A percentile compares a stretch with the other conserved stretches of the same genome.
Conservation (phyloP, 2,329 filamentous ascomycete species). For the Aspergillus candidus region DNA sequence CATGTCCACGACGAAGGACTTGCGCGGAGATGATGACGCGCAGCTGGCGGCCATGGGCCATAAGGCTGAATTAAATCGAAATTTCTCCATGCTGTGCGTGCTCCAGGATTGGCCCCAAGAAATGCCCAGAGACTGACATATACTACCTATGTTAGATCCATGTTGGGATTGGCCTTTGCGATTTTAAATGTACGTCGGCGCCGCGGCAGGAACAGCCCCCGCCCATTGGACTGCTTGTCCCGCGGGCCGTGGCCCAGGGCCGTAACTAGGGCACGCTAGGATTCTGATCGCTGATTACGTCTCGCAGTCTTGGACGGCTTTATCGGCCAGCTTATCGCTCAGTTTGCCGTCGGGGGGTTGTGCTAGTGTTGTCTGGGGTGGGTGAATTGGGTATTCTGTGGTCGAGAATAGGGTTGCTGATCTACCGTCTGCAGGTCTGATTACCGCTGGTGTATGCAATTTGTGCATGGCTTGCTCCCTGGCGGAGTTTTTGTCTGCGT, state of each 20-base stretch:
- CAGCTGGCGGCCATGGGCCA: constrained; percentile 53
- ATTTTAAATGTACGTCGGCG: constrained; percentile 47
- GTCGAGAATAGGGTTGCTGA: not conserved
- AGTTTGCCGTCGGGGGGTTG: constrained; percentile 66
- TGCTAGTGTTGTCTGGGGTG: constrained; percentile 68
- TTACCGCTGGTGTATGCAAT: constrained; percentile 61
- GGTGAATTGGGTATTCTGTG: not conserved
- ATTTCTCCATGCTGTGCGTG: constrained; percentile 49
- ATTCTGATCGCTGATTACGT: constrained; percentile 8
- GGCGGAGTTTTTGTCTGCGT: constrained; percentile 65
- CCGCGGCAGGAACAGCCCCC: not conserved
- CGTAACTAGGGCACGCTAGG: not conserved
- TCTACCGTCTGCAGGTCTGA: constrained; percentile 31
- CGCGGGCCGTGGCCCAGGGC: not conserved
- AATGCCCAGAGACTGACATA: not conserved
- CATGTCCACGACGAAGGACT: constrained; percentile 14
- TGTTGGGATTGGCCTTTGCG: constrained; percentile 58
- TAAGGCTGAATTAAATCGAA: constrained; percentile 52
- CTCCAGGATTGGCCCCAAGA: not conserved
- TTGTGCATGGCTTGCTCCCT: constrained; percentile 62
- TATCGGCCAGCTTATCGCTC: constrained; percentile 53
- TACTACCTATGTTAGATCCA: constrained; percentile 34
- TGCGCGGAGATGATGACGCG: constrained; percentile 38
- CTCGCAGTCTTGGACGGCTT: constrained; percentile 52
- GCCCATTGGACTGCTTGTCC: not conserved